Evolutionary conservation across 2,329 filamentous ascomycete genomes (phyloP), one percentile per base, ranked within the genome.

Genomic region (Blastomyces gilchristii): DNA sequence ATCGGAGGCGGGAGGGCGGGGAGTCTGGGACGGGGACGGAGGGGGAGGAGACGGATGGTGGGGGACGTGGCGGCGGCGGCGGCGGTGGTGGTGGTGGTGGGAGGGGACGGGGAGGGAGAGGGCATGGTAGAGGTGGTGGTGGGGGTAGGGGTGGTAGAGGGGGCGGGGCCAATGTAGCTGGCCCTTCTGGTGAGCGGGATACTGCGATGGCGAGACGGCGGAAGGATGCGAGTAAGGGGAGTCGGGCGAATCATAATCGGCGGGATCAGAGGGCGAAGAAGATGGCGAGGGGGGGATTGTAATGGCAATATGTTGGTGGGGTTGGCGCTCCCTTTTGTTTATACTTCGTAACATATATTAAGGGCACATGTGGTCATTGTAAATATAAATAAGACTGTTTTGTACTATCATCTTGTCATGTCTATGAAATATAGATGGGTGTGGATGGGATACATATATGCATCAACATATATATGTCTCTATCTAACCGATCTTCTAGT

Each of bases 221-320:
- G 66, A 96, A 96, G 72, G 92, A 96, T 71, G 86, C 88, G 34
- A 89, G 86, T 68, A 96, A 96, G 74, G 82, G 87, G 2, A 89
- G 88, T 28, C 81, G 88, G 65, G 91, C 90, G 41, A 96, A 96
- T 72, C 91, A 96, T 73, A 94, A 91, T 74, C 84, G 92, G 34
- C 83, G 91, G 59, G 89, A 95, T 71, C 82, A 84, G 69, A 75
- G 83, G 63, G 84, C 83, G 56, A 83, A 77, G 71, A 86, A 86
- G 74, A 83, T 86, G 77, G 83, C 83, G 2, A 77, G 83, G 65
- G 83, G 79, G 60, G 83, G 83, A 34, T 71, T 73, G 6, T 76
- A 72, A 49, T 49, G 22, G 47, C 5, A 18, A 18, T 4, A 18
- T 45, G 14, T 45, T 16, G 6, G 16, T 45, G 41, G 31, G 31